A percentile compares a stretch with the other conserved stretches of the same genome.
phyloP scores from a whole-genome alignment of 345 rosid genomes.

The Salix viminalis region DNA sequence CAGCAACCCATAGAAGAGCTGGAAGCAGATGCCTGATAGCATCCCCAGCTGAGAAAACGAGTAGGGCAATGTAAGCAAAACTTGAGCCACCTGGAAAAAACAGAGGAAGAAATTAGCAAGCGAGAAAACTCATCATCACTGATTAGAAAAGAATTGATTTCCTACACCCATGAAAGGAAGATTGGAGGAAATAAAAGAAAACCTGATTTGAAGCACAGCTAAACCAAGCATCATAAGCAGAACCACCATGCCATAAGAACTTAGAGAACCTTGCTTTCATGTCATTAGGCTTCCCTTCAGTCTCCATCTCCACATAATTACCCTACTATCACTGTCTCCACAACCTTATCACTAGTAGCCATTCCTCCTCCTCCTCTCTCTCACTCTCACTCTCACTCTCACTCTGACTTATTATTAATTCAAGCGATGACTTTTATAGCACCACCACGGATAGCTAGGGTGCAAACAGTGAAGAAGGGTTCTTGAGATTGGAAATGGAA shows the following conservation, averaged over 20 bases:
- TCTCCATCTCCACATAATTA: constrained; percentile 92
- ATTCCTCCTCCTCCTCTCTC: constrained; percentile 14
- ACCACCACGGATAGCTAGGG: not conserved
- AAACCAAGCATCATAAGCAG: constrained; percentile 97
- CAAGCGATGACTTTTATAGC: not conserved
- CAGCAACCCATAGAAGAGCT: constrained; percentile 83
- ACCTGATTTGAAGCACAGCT: constrained; percentile 99
- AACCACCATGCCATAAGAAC: constrained; percentile 94
- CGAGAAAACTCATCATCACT: not conserved
- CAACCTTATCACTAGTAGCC: constrained; percentile 64
- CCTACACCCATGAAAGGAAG: not conserved
- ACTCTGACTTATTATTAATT: not conserved
- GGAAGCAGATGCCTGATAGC: constrained; percentile 89
- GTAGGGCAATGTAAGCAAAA: constrained; percentile 89
- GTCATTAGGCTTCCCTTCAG: constrained; percentile 56
- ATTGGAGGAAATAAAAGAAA: not conserved
- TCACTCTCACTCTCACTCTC: not conserved
- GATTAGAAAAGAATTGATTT: too few relatives aligned
- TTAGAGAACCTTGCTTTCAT: constrained; percentile 61
- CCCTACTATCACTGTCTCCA: constrained; percentile 82
- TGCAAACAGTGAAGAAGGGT: not conserved
- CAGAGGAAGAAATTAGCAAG: not conserved
- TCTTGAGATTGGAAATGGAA: constrained; percentile 20
- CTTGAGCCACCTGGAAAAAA: constrained; percentile 95
- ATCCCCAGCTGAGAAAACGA: constrained; percentile 98